Base-by-base conservation (phyloP, 2,329 filamentous ascomycete genomes). In the Talaromyces pinophilus region DNA sequence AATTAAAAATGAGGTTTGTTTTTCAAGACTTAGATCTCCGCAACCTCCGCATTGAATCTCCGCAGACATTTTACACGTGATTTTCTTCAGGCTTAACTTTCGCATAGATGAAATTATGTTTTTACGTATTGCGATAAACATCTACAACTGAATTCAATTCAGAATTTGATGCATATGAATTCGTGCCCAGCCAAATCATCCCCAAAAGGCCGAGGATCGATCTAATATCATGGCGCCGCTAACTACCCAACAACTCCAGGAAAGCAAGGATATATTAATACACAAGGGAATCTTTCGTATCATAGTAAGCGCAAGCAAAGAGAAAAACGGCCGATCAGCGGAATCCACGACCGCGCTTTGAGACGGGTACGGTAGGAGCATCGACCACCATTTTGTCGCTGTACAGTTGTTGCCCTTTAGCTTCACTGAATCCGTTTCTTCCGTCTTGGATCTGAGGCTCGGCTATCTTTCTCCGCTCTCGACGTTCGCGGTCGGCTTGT, bases 341-440 rank as follows among this genome's bases (percentile, higher is more conserved):
- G 46, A 44, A 52, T 30, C 55, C 57, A 54, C 65, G 65, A n/a
- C 54, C 54, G 2, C 65, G 65, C 15, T 67, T 62, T n/a, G 65
- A 60, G 17, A 52, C 44, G 15, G 60, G 33, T 44, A 22, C 54
- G 11, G 70, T 60, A 13, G 77, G 76, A n/a, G 73, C 71, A 69
- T 80, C 78, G 17, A 77, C 71, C 74, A 79, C 76, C 77, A 80
- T 80, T 66, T 77, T 68, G 66, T 80, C 78, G 59, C 78, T 79
- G 67, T 80, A 79, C 3, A 79, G 71, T 3, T 75, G 28, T 30
- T 69, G 70, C 38, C 66, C 70, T 33, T 62, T 66, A 19, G 69
- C 65, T 25, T 74, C 72, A 44, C 70, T 73, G 48, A 81, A 80
- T 7, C 79, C 79, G 65, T 76, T 78, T 22, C 72, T 76, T 42